Evolutionary conservation across 75 land plant genomes (phyloP).

Genomic region (Cryptomeria japonica): DNA sequence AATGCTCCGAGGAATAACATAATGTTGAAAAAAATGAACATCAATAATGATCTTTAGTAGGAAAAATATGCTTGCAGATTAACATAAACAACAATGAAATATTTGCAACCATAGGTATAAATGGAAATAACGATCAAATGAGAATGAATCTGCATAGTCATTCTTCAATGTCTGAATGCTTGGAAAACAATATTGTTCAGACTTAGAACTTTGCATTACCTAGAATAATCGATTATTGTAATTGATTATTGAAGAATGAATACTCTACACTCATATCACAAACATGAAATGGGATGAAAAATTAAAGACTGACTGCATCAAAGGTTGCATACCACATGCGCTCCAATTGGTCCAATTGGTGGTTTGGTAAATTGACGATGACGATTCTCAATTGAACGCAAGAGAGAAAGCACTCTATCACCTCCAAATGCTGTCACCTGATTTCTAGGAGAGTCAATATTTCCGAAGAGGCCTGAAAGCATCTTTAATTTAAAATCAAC

Average conservation of each 20-base stretch:
- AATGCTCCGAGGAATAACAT: too few relatives aligned
- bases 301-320: neutral
- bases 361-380: constrained; percentile 57
- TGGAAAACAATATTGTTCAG: neutral
- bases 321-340: constrained; percentile 59
- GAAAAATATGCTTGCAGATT: neutral
- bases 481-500: neutral
- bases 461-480: neutral
- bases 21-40: neutral
- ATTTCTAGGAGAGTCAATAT: neutral
- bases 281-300: neutral
- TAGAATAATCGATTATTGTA: neutral
- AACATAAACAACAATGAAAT: neutral
- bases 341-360: constrained; percentile 94
- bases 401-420: constrained; percentile 57
- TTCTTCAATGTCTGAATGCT: neutral
- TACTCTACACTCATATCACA: neutral
- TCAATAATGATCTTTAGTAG: neutral
- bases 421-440: constrained; percentile 97
- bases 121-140: neutral
- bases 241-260: neutral
- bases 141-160: neutral
- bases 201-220: neutral
- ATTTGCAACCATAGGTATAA: neutral
- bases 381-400: constrained; percentile 66